Evolutionary conservation across 2,329 filamentous ascomycete genomes (phyloP), one percentile per base, ranked within the genome.

Genomic region (Apiospora kogelbergensis): DNA sequence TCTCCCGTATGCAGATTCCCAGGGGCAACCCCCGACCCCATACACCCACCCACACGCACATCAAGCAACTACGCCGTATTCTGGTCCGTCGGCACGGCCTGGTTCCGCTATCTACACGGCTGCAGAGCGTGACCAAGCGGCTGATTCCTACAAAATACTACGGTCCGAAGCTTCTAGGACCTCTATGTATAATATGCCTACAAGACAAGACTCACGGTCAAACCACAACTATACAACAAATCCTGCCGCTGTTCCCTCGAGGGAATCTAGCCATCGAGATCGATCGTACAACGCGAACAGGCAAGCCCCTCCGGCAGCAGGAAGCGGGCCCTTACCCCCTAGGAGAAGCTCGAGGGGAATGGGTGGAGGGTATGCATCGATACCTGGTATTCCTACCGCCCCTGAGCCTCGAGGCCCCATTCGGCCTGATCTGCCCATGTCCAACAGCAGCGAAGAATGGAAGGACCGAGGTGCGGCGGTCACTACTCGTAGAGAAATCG

Each of bases 401-500:
- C 67, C 76, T 66, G 76, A 78, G 72, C 71, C 74, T 66, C 71
- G 75, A 63, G 79, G 78, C 26, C 44, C 44, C 22, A 30, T 44
- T 15, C 48, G 46, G 1, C 77, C 81, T 13, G 85, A 88, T 33
- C 73, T 81, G 26, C 78, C 81, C 3, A 76, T 83, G 24, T 82
- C 84, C 1, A 80, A 81, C 1, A 93, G 91, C 76, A 95, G 90
- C 74, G 95, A 98, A 75, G 95, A 98, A 72, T 98, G 96, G 96
- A 93, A 97, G 81, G 95, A 99, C 53, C 90, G 91, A 70, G 96
- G 96, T 57, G 95, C 96, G n/a, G 94, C 95, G 1, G 90, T 97
- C 37, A 90, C 91, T 22, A 87, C 95, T 67, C 89, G 92, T 69
- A 91, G 93, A 78, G 95, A 98, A 77, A 86, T 94, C 33, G 96